A percentile compares a stretch with the other conserved stretches of the same genome.
Conservation (phyloP, 805 yeast genomes). For the Candida suzukii region DNA sequence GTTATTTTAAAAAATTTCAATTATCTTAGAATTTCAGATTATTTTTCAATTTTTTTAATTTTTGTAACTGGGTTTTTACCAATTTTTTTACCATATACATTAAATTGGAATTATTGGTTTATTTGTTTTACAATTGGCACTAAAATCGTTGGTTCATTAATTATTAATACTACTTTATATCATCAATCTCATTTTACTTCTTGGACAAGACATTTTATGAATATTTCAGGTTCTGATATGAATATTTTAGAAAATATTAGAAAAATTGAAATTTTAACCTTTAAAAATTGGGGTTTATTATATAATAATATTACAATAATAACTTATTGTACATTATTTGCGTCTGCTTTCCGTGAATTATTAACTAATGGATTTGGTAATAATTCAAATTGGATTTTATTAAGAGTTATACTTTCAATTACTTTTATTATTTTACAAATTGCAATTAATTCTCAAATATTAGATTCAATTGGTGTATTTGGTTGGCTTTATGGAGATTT, state of each 20-base stretch:
- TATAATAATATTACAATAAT: constrained; percentile 26
- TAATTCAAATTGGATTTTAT: constrained; percentile 35
- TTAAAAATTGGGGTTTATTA: constrained; percentile 65
- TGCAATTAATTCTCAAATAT: constrained; percentile 64
- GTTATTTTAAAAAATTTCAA: constrained; percentile 53
- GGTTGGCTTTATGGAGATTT: constrained; percentile 93
- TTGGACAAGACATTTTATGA: constrained; percentile 59
- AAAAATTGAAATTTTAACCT: constrained; percentile 30
- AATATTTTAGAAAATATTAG: constrained; percentile 3
- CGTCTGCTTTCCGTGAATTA: constrained; percentile 7
- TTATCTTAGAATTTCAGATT: constrained; percentile 57
- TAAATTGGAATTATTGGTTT: constrained; percentile 22
- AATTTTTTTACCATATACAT: constrained; percentile 23
- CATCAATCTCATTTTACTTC: constrained; percentile 54
- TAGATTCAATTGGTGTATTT: constrained; percentile 67
- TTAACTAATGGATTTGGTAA: constrained; percentile 2
- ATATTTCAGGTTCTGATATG: constrained; percentile 55
- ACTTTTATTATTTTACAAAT: constrained; percentile 51
- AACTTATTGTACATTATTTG: constrained; percentile 8
- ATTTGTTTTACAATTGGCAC: constrained; percentile 33
- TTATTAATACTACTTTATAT: constrained; percentile 44
- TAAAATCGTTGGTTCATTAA: constrained; percentile 39
- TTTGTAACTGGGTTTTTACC: constrained; percentile 38
- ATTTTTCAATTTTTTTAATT: constrained; percentile 36
- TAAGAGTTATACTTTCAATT: constrained; percentile 53